Evolutionary conservation across 176 grass and related monocot species (phyloP), one percentile per base, ranked within the genome.

Genomic region (Saccharum spontaneum): DNA sequence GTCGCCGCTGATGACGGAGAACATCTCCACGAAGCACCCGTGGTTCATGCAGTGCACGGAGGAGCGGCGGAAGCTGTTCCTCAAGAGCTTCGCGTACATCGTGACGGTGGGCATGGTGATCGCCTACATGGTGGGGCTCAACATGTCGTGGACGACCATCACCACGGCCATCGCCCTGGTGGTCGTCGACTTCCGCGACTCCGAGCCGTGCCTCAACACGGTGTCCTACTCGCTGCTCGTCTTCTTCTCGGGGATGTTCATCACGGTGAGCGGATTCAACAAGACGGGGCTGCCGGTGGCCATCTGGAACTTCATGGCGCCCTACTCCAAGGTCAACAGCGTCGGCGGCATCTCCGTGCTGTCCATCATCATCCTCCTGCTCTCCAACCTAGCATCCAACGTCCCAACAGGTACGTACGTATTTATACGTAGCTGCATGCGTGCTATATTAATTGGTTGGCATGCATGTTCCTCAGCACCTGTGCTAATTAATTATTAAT

Each of bases 361-460:
- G 39, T 87, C 90, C 23, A 13, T 86, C 64, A 91, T 95, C 73
- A 79, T 95, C 62, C 87, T 95, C 3, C 70, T 92, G 20, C 90
- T 95, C 40, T 95, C 93, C 57, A 95, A 92, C 79, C 82, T 95
- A 30, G 93, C 93, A 34, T 95, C 93, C 34, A 95, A 95, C 76
- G 88, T 95, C 22, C 93, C 93, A 3, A 92, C 90, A 48, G 45
- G 45, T 48, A 44, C 40, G 2, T 9, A 3, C 44, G 44, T 46
- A 46, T 14, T 12, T 45, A 45, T 45, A 43, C 9, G 41, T 9
- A 10, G 8, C 8, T 43, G 41, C 41, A 43, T 41, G 40, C 40
- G 8, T 41, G 40, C 40, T 34, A 34, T 34, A 34, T 34, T 34
- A 34, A 34, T 34, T 34, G 33, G 33, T 34, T 34, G 39, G 39